phyloP scores from a whole-genome alignment of 805 yeast species.

The Cyberlindnera amylophila region DNA sequence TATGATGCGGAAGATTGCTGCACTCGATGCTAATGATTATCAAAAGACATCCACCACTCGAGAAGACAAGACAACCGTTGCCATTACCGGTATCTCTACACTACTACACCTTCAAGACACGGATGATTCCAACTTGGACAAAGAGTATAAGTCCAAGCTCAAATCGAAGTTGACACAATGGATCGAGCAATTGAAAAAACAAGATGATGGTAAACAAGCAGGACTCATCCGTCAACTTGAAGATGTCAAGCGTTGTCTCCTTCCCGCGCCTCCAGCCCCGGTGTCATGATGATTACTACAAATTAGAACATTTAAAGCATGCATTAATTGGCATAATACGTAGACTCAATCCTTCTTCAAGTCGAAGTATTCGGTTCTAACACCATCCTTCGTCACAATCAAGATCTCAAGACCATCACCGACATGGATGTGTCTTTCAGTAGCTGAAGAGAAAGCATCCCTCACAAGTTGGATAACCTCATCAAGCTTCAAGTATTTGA shows the following conservation, averaged over 20 bases:
- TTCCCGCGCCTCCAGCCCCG: neutral
- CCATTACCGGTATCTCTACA: constrained; percentile 3
- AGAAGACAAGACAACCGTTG: neutral
- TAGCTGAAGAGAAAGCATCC: constrained; percentile 94
- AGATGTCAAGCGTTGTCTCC: constrained; percentile 11
- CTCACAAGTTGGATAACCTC: constrained; percentile 84
- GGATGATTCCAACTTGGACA: constrained; percentile 1
- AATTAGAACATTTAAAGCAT: too few species aligned
- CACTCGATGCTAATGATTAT: constrained; percentile 14
- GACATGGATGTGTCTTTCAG: constrained; percentile 97
- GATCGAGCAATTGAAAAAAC: constrained; percentile 5
- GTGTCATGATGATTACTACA: too few species aligned
- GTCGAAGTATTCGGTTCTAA: constrained; percentile 75
- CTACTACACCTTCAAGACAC: constrained; percentile 4
- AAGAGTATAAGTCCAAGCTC: constrained; percentile 5
- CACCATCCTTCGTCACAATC: constrained; percentile 92
- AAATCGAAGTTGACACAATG: constrained; percentile 9
- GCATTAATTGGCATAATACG: too few species aligned
- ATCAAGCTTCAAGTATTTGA: constrained; percentile 67
- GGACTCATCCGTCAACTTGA: constrained; percentile 14
- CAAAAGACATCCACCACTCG: neutral
- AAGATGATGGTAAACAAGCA: neutral
- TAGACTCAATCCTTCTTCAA: constrained; percentile 86
- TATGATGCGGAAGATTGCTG: constrained; percentile 24
- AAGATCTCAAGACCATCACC: constrained; percentile 94